Base-by-base conservation (phyloP, 495 filamentous ascomycete genomes). In the Umbilicaria muhlenbergii region DNA sequence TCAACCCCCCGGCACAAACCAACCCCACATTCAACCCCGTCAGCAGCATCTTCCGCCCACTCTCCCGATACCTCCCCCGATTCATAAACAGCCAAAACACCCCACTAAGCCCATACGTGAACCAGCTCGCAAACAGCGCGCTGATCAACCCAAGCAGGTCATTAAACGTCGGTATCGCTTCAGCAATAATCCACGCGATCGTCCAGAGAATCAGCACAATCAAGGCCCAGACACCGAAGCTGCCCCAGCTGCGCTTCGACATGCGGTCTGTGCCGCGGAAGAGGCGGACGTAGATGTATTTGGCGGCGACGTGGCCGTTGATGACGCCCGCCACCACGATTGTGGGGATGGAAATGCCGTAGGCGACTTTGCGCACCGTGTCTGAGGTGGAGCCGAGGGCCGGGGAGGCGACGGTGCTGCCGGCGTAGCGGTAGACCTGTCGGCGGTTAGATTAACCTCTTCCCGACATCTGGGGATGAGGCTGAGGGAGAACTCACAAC, bases 301-400 rank as follows among this genome's bases (percentile, higher is more conserved):
- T 81, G 36, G 56, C 51, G 14, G 71, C 69, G 32, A 74, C 65
- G 45, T 74, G 69, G 57, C 74, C 81, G 58, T 84, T 79, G 56
- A 88, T 80, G 32, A 88, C 81, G 42, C 24, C 67, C 2, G 66
- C 60, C 16, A 70, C 62, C 37, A 70, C 54, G 18, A 68, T 75
- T 13, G 81, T 84, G 0, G 86, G 86, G 13, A 85, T 66, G 28
- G 83, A 84, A 46, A 92, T 66, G 14, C 84, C 85, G 52, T 82
- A 93, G 3, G 83, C 80, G 33, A 87, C 58, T 58, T 83, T 86
- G 45, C 73, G 70, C 13, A 88, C 56, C 0, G 73, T 21, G 1
- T 64, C 61, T 11, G 74, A 68, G 8, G 80, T 75, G 0, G 78
- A 78, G 13, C 76, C 69, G 0, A 89, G 68, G 3, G 83, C 82